Percentiles rank a stretch among this genome's conserved stretches.
Evolutionary conservation across 2,329 filamentous ascomycete genomes (phyloP).

Genomic region (Canariomyces notabilis): DNA sequence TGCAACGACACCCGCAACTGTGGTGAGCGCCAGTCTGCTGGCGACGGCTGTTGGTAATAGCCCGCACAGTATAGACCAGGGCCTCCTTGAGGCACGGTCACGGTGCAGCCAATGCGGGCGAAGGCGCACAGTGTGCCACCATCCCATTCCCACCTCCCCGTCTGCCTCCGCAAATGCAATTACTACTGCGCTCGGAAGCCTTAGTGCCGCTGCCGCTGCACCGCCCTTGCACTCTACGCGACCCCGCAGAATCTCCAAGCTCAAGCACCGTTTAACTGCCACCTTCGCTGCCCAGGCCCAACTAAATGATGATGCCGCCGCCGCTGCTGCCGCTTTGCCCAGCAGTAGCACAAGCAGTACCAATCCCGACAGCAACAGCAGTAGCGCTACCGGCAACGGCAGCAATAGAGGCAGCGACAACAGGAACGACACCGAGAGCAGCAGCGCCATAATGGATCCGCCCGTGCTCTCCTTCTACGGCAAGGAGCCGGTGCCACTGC

Average conservation of each 20-base stretch:
- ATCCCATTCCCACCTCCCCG: conserved; percentile 12
- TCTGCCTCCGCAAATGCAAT: conserved; percentile 12
- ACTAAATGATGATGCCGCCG: neutral
- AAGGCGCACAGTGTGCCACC: conserved; percentile 22
- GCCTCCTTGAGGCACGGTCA: conserved; percentile 17
- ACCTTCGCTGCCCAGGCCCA: conserved; percentile 16
- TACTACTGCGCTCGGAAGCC: conserved; percentile 24
- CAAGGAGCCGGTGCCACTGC: conserved; percentile 52
- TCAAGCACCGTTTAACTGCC: conserved; percentile 26
- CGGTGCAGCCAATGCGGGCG: conserved; percentile 27
- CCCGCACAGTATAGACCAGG: conserved; percentile 16
- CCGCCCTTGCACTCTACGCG: conserved; percentile 17
- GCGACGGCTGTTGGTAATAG: conserved; percentile 11
- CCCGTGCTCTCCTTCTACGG: conserved; percentile 54
- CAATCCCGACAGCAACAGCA: neutral
- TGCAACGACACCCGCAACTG: conserved; percentile 1
- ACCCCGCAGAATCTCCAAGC: conserved; percentile 29
- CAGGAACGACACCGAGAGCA: neutral
- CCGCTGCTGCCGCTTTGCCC: neutral
- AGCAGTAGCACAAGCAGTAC: neutral
- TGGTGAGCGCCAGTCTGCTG: conserved; percentile 14
- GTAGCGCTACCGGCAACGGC: conserved; percentile 5
- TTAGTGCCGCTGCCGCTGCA: conserved; percentile 24
- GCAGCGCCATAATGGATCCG: conserved; percentile 37
- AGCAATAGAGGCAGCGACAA: neutral